phyloP scores from a whole-genome alignment of 176 grass and related monocot species.

The Oryza longistaminata region DNA sequence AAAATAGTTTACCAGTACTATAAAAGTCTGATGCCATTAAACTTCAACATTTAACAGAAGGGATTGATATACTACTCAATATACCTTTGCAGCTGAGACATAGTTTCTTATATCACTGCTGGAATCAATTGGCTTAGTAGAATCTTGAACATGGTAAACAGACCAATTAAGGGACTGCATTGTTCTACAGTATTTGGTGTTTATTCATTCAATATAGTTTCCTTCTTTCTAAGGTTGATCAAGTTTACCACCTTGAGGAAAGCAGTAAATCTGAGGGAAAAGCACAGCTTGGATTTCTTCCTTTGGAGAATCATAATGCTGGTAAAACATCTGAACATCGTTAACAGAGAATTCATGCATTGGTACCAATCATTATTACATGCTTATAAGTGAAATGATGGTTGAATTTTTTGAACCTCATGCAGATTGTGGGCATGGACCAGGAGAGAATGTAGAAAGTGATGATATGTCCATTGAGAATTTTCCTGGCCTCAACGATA shows the following conservation, averaged over 20 bases:
- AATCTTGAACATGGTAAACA: slow-evolving; percentile 24
- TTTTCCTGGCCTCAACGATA: slow-evolving; percentile 38
- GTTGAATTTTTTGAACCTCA: slow-evolving; percentile 35
- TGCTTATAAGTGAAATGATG: slow-evolving; percentile 32
- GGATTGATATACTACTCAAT: neutral
- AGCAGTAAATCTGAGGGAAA: slow-evolving; percentile 42
- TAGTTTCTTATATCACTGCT: slow-evolving; percentile 11
- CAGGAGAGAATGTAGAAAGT: slow-evolving; percentile 30
- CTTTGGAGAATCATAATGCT: slow-evolving; percentile 36
- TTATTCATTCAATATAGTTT: slow-evolving; percentile 32
- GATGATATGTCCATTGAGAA: slow-evolving; percentile 8
- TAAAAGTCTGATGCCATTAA: neutral
- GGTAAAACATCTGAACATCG: slow-evolving; percentile 40
- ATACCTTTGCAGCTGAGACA: neutral
- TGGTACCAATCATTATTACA: slow-evolving; percentile 6
- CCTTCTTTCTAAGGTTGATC: slow-evolving; percentile 73
- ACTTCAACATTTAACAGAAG: neutral
- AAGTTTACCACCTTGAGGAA: slow-evolving; percentile 66
- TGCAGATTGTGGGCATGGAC: slow-evolving; percentile 41
- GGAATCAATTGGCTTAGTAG: neutral
- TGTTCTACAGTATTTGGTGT: slow-evolving; percentile 19
- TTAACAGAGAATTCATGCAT: neutral
- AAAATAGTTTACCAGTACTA: neutral
- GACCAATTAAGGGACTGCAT: neutral
- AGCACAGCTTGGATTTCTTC: slow-evolving; percentile 18